Evolutionary conservation across 2,329 filamentous ascomycete species (phyloP).

Genomic region (Malbranchea zuffiana): DNA sequence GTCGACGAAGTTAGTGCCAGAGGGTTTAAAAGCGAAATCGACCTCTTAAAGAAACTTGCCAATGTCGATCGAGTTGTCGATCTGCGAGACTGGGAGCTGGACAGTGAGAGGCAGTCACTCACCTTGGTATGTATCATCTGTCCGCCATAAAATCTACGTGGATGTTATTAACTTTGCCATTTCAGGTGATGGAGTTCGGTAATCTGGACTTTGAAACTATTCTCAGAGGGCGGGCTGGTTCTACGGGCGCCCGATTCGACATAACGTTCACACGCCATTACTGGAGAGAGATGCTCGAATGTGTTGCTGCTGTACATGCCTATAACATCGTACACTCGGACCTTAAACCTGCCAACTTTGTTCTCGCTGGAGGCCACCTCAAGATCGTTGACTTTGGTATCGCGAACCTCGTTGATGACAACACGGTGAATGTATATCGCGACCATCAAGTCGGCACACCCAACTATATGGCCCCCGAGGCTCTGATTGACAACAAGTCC

Average conservation of each 20-base stretch:
- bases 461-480: slow-evolving; percentile 91
- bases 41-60: slow-evolving; percentile 62
- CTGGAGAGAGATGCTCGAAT: slow-evolving; percentile 95
- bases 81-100: slow-evolving; percentile 75
- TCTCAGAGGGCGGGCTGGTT: slow-evolving; percentile 55
- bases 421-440: slow-evolving; percentile 85
- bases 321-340: slow-evolving; percentile 84
- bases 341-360: slow-evolving; percentile 84
- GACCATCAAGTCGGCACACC: slow-evolving; percentile 81
- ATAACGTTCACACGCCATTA: slow-evolving; percentile 75
- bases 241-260: slow-evolving; percentile 60
- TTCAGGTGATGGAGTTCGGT: slow-evolving; percentile 63
- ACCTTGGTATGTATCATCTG: slow-evolving; percentile 45
- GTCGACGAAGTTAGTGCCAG: slow-evolving; percentile 65
- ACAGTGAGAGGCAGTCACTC: slow-evolving; percentile 70
- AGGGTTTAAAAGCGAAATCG: slow-evolving; percentile 82
- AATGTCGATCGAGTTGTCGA: slow-evolving; percentile 73
- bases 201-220: slow-evolving; percentile 76
- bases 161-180: background rate
- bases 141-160: background rate
- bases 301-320: slow-evolving; percentile 68
- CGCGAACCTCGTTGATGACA: slow-evolving; percentile 81
- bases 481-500: slow-evolving; percentile 66
- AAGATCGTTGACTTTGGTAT: slow-evolving; percentile 95
- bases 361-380: slow-evolving; percentile 68